Percentiles rank a stretch among this genome's conserved stretches.
These are phyloP conservation scores for Ogataea salicorniae DNA, from an alignment of 805 yeast species.

Conservation along the genomic window DNA sequence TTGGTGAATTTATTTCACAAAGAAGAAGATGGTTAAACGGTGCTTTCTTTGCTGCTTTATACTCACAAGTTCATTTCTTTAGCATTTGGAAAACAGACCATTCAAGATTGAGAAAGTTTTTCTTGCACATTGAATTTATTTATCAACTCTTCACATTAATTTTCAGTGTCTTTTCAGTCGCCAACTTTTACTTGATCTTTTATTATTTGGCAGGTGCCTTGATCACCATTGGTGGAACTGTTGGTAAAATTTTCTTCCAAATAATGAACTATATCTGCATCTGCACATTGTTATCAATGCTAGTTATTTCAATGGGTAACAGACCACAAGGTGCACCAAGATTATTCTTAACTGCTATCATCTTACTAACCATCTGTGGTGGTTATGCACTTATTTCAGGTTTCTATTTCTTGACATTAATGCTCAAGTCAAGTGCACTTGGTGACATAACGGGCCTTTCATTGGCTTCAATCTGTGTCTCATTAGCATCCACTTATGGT, in stretches of 20 bases:
- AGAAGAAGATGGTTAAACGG: constrained; percentile 99
- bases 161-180: constrained; percentile 89
- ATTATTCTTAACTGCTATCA: constrained; percentile 67
- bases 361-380: constrained; percentile 72
- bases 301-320: constrained; percentile 92
- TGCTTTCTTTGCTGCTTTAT: constrained; percentile 93
- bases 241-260: constrained; percentile 82
- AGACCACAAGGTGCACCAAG: constrained; percentile 94
- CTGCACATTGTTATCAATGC: constrained; percentile 79
- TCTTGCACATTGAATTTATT: constrained; percentile 80
- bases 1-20: constrained; percentile 92
- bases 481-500: constrained; percentile 88
- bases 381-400: constrained; percentile 79
- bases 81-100: constrained; percentile 90
- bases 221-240: constrained; percentile 52
- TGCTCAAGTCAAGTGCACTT: constrained; percentile 37
- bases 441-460: constrained; percentile 40
- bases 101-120: constrained; percentile 69
- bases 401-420: constrained; percentile 63
- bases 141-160: constrained; percentile 77
- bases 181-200: constrained; percentile 88
- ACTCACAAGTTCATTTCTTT: constrained; percentile 77
- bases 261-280: constrained; percentile 81
- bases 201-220: constrained; percentile 89
- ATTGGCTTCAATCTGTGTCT: constrained; percentile 73